Percentiles rank a stretch among this genome's conserved stretches.
These are phyloP conservation scores for Lachancea mirantina DNA, from an alignment of 805 yeast species.

Conservation along the genomic window DNA sequence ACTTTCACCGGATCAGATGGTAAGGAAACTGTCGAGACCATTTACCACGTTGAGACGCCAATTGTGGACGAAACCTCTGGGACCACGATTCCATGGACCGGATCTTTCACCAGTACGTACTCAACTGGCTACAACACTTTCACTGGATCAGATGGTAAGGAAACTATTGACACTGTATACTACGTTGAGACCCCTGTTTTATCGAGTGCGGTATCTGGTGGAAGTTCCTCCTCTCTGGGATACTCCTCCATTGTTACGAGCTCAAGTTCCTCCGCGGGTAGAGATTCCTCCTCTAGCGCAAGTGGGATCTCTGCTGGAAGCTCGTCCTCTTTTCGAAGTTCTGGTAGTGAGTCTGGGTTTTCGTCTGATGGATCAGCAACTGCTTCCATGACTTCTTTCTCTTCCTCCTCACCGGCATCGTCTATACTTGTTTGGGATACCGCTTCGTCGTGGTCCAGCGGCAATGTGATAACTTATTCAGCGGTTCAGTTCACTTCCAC, in stretches of 20 bases:
- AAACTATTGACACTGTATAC: slow-evolving; percentile 10
- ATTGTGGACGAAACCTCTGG: not conserved
- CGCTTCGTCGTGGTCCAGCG: too few relatives aligned
- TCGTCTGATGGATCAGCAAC: too few relatives aligned
- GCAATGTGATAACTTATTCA: too few relatives aligned
- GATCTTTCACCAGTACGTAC: slow-evolving; percentile 2
- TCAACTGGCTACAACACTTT: slow-evolving; percentile 4
- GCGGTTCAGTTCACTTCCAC: too few relatives aligned
- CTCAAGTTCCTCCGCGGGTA: not conserved
- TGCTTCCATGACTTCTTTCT: too few relatives aligned
- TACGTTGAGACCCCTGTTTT: slow-evolving; percentile 6
- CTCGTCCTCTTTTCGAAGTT: too few relatives aligned
- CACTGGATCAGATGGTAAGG: slow-evolving; percentile 8
- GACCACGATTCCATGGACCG: slow-evolving; percentile 2
- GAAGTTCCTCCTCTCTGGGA: slow-evolving; percentile 6
- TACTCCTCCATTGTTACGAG: not conserved
- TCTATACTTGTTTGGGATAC: too few relatives aligned
- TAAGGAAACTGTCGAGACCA: not conserved
- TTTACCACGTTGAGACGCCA: slow-evolving; percentile 2
- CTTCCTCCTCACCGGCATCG: too few relatives aligned
- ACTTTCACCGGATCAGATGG: slow-evolving; percentile 4
- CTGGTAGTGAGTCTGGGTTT: too few relatives aligned
- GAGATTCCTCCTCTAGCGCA: not conserved
- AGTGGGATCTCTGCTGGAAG: too few relatives aligned
- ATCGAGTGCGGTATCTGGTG: not conserved